phyloP scores from a whole-genome alignment of 2,329 filamentous ascomycete genomes.

The Colletotrichum sp. region DNA sequence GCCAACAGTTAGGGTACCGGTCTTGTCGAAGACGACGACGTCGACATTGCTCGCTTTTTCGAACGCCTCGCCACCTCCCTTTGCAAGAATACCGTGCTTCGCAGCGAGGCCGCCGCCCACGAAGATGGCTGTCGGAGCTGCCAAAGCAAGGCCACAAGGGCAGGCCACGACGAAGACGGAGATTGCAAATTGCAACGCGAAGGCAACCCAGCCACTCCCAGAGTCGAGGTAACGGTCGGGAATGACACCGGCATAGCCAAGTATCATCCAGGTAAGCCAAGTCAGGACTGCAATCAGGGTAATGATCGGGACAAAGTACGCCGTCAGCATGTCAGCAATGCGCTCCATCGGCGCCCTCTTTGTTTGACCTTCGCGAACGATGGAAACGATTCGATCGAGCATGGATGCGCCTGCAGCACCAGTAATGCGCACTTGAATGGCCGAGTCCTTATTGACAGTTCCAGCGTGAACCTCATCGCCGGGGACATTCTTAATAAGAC shows the following conservation, averaged over 20 bases:
- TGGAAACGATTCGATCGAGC: slow-evolving; percentile 80
- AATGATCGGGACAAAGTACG: slow-evolving; percentile 78
- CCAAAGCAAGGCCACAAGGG: slow-evolving; percentile 82
- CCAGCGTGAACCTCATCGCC: slow-evolving; percentile 74
- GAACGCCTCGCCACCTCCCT: slow-evolving; percentile 85
- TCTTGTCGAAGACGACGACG: slow-evolving; percentile 88
- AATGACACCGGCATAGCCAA: slow-evolving; percentile 65
- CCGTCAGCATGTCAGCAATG: slow-evolving; percentile 73
- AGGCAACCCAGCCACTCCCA: slow-evolving; percentile 71
- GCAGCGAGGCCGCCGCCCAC: slow-evolving; percentile 83
- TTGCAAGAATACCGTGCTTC: slow-evolving; percentile 79
- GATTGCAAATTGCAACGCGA: slow-evolving; percentile 83
- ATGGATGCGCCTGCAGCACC: slow-evolving; percentile 72
- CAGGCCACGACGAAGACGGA: slow-evolving; percentile 88
- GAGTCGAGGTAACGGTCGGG: slow-evolving; percentile 61
- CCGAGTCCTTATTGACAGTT: slow-evolving; percentile 73
- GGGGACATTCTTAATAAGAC: slow-evolving; percentile 64
- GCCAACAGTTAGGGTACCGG: slow-evolving; percentile 78
- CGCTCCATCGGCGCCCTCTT: slow-evolving; percentile 78
- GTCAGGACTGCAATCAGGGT: slow-evolving; percentile 72
- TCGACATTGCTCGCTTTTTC: slow-evolving; percentile 81
- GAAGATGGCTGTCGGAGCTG: slow-evolving; percentile 86
- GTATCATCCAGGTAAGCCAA: slow-evolving; percentile 73
- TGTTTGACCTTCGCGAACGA: slow-evolving; percentile 79
- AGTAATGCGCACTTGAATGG: slow-evolving; percentile 68